Percentiles rank a stretch among this genome's conserved stretches.
Evolutionary conservation across 108 stramenopile genomes (phyloP).

Genomic region (Stephanodiscus triporus): DNA sequence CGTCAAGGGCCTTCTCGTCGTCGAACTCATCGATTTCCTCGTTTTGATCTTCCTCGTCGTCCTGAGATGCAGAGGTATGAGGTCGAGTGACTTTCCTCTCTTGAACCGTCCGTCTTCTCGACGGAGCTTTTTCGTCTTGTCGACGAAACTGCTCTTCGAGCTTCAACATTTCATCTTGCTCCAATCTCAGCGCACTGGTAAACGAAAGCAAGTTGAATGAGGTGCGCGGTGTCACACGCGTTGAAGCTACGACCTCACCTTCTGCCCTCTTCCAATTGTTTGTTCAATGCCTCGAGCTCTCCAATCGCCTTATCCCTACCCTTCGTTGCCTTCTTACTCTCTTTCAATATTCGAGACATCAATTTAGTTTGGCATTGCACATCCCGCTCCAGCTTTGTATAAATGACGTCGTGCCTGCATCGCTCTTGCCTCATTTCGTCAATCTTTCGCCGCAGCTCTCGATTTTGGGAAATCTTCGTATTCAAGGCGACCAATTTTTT

Average conservation of each 20-base stretch:
- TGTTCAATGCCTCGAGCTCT: conserved; percentile 1
- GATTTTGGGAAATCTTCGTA: not conserved
- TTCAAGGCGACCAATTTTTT: not conserved
- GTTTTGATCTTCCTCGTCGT: not conserved
- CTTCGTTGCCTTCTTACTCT: not conserved
- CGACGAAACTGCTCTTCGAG: not conserved
- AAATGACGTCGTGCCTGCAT: not conserved
- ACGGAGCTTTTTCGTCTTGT: not conserved
- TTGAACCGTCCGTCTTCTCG: too few species aligned
- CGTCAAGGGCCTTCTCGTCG: not conserved
- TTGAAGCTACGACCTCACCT: not conserved
- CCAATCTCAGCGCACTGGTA: not conserved
- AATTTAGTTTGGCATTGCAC: not conserved
- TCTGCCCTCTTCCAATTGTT: not conserved
- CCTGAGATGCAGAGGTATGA: not conserved
- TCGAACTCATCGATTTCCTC: not conserved
- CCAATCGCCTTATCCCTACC: not conserved
- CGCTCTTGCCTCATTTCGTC: conserved; percentile 4
- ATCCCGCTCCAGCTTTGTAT: not conserved
- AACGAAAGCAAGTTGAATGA: not conserved
- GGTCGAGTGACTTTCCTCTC: not conserved
- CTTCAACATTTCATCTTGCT: not conserved
- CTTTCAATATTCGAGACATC: not conserved
- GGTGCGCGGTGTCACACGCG: not conserved
- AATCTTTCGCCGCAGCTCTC: not conserved